Percentiles rank a stretch among this genome's conserved stretches.
Evolutionary conservation across 495 filamentous ascomycete genomes (phyloP).

Genomic region (Talaromyces borbonicus): DNA sequence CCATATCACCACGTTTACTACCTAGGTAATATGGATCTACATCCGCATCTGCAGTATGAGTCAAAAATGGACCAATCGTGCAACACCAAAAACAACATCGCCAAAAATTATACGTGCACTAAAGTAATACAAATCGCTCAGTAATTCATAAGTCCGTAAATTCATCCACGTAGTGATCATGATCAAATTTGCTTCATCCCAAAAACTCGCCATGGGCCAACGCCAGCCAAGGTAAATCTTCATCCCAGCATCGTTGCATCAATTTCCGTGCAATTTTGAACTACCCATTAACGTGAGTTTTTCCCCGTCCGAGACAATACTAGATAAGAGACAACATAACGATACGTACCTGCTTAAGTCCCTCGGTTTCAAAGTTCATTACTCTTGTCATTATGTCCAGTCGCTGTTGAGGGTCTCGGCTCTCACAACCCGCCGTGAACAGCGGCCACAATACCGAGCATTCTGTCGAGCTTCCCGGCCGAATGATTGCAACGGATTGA

Average conservation of each 20-base stretch:
- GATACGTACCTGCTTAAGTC: slow-evolving; percentile 58
- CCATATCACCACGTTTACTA: too few species aligned
- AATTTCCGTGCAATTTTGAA: slow-evolving; percentile 36
- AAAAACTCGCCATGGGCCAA: slow-evolving; percentile 34
- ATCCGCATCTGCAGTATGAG: too few species aligned
- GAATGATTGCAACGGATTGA: slow-evolving; percentile 49
- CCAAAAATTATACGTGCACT: too few species aligned
- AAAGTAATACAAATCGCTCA: neutral
- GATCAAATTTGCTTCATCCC: slow-evolving; percentile 15
- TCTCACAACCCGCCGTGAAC: slow-evolving; percentile 78
- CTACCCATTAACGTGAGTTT: slow-evolving; percentile 10
- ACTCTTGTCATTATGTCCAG: slow-evolving; percentile 57
- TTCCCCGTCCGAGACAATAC: too few species aligned
- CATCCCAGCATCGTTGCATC: slow-evolving; percentile 37
- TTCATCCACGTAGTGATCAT: neutral
- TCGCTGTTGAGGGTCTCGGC: slow-evolving; percentile 42
- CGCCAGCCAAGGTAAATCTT: slow-evolving; percentile 32
- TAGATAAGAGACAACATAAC: neutral
- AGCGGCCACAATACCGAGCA: slow-evolving; percentile 72
- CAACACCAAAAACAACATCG: too few species aligned
- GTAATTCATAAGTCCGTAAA: neutral
- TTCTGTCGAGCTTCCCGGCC: slow-evolving; percentile 59
- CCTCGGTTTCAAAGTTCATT: slow-evolving; percentile 59
- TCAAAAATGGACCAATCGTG: too few species aligned
- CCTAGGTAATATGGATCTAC: too few species aligned